phyloP scores from a whole-genome alignment of 305 asterid species.

The Solanum aculeatissimum region DNA sequence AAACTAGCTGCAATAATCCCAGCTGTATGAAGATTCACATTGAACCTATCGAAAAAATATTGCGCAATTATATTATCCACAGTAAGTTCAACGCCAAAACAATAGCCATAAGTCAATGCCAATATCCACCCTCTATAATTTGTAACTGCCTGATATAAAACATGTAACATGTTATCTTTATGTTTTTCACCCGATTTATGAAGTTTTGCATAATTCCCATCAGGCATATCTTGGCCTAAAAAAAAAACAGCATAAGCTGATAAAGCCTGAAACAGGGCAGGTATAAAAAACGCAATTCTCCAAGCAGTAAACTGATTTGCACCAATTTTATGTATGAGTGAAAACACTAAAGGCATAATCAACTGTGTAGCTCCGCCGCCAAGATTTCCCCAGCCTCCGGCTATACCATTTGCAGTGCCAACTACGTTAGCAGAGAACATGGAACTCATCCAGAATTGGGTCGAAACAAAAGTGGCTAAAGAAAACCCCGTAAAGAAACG shows the following conservation, averaged over 20 bases:
- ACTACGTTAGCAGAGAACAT: slow-evolving; percentile 46
- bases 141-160: slow-evolving; percentile 23
- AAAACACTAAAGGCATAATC: slow-evolving; percentile 64
- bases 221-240: slow-evolving; percentile 75
- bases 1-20: slow-evolving; percentile 79
- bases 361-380: slow-evolving; percentile 92
- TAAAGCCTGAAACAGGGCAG: slow-evolving; percentile 54
- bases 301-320: slow-evolving; percentile 54
- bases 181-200: slow-evolving; percentile 66
- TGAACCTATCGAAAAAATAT: slow-evolving; percentile 63
- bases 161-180: slow-evolving; percentile 31
- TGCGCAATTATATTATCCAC: slow-evolving; percentile 78
- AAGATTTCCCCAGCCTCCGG: slow-evolving; percentile 94
- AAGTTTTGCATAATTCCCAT: slow-evolving; percentile 50
- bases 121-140: slow-evolving; percentile 78
- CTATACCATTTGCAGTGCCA: slow-evolving; percentile 69
- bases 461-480: slow-evolving; percentile 66
- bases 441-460: slow-evolving; percentile 90
- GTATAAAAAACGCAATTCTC: slow-evolving; percentile 70
- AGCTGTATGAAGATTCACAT: slow-evolving; percentile 60
- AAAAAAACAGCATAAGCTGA: slow-evolving; percentile 59
- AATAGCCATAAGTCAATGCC: slow-evolving; percentile 71
- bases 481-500: slow-evolving; percentile 75
- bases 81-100: slow-evolving; percentile 75
- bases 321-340: slow-evolving; percentile 28